Evolutionary conservation across 139 green algal genomes (phyloP).

Genomic region (Chlorella sorokiniana): DNA sequence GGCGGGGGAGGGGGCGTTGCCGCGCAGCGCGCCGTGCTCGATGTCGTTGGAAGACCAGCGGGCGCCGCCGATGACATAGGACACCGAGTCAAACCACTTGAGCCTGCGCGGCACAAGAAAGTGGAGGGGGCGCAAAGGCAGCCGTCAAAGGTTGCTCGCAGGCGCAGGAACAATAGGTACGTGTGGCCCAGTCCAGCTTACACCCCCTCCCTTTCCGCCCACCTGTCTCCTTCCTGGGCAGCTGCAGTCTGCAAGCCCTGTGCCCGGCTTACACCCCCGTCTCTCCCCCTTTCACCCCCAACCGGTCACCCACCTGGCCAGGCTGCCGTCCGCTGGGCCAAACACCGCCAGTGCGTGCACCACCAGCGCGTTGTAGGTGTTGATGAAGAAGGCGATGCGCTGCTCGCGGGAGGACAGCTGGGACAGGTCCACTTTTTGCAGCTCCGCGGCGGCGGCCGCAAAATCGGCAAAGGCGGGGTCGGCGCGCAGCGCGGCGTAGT

Average conservation of each 20-base stretch:
- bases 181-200: too few species aligned
- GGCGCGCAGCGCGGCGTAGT: constrained; percentile 64
- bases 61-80: constrained; percentile 77
- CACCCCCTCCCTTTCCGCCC: too few species aligned
- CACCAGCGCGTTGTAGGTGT: constrained; percentile 93
- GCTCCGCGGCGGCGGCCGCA: constrained; percentile 74
- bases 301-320: not conserved
- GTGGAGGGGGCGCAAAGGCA: not conserved
- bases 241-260: too few species aligned
- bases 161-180: too few species aligned
- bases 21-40: constrained; percentile 93
- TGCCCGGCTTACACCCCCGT: too few species aligned
- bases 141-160: not conserved
- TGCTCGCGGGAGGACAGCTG: constrained; percentile 57
- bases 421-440: constrained; percentile 70
- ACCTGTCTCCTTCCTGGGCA: too few species aligned
- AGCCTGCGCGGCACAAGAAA: constrained; percentile 32
- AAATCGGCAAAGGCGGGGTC: constrained; percentile 71
- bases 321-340: constrained; percentile 6
- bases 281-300: too few species aligned
- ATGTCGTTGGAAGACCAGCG: constrained; percentile 87
- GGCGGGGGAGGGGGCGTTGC: constrained; percentile 72
- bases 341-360: constrained; percentile 74
- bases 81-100: constrained; percentile 47
- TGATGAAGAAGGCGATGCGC: constrained; percentile 90